phyloP scores from a whole-genome alignment of 768 basidiomycete species.

The Clavaria fumosa region DNA sequence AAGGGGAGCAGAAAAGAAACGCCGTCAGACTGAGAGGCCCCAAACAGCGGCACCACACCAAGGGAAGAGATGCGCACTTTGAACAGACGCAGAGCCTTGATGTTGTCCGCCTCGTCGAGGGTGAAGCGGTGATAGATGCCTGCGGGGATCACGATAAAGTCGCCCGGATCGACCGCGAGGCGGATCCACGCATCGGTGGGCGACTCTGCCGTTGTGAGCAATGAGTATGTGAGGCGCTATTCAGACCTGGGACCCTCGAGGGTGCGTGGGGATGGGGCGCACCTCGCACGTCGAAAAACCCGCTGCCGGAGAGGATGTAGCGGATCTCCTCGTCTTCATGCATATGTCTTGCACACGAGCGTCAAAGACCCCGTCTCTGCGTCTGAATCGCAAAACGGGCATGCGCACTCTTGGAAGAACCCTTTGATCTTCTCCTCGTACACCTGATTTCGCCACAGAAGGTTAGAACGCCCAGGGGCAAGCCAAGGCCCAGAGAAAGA shows the following conservation, averaged over 20 bases:
- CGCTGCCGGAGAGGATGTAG: conserved; percentile 73
- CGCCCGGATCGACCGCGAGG: conserved; percentile 57
- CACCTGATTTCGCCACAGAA: too few relatives aligned
- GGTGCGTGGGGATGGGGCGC: conserved; percentile 15
- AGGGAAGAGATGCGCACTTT: conserved; percentile 34
- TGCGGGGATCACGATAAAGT: conserved; percentile 75
- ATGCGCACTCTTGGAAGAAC: conserved; percentile 68
- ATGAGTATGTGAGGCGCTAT: neutral
- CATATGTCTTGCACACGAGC: conserved; percentile 44
- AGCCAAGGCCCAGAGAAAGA: too few relatives aligned
- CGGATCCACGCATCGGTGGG: conserved; percentile 69
- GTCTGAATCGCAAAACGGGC: neutral
- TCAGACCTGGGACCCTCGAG: too few relatives aligned
- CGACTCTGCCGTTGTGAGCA: conserved; percentile 29
- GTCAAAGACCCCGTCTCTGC: neutral
- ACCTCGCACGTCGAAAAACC: conserved; percentile 90
- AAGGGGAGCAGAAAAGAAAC: too few relatives aligned
- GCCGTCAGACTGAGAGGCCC: too few relatives aligned
- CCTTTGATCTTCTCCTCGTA: conserved; percentile 73
- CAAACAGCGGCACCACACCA: too few relatives aligned
- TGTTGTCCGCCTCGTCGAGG: conserved; percentile 56
- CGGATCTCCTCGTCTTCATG: conserved; percentile 96
- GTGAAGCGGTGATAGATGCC: conserved; percentile 95
- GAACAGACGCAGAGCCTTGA: conserved; percentile 75
- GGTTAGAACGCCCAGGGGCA: too few relatives aligned